These are phyloP conservation scores for Talaromyces wortmannii DNA, from an alignment of 495 filamentous ascomycete species.

Conservation along the genomic window DNA sequence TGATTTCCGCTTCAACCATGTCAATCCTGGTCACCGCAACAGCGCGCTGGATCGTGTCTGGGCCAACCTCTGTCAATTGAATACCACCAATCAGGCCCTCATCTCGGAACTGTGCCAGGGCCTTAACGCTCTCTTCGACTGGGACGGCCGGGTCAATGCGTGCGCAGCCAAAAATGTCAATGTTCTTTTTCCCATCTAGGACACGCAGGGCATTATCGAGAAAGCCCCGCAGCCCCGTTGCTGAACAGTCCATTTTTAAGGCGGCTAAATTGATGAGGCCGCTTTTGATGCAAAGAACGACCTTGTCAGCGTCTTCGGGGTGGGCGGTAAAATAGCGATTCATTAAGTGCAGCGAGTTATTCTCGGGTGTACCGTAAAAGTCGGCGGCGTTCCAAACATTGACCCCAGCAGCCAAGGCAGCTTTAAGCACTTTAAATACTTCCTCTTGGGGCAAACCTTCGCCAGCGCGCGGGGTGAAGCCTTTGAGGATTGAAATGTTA, in stretches of 20 bases:
- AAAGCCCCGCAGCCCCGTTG: conserved; percentile 39
- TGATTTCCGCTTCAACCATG: conserved; percentile 63
- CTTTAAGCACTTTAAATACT: conserved; percentile 54
- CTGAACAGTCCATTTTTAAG: conserved; percentile 35
- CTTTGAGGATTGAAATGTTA: conserved; percentile 16
- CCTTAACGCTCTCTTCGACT: conserved; percentile 40
- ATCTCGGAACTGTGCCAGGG: conserved; percentile 30
- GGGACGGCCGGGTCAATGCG: conserved; percentile 55
- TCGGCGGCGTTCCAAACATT: conserved; percentile 38
- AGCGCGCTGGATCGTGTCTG: conserved; percentile 58
- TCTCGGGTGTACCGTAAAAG: conserved; percentile 26
- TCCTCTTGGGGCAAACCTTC: conserved; percentile 43
- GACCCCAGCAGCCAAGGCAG: conserved; percentile 49
- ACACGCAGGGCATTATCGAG: conserved; percentile 49
- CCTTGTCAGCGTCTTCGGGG: conserved; percentile 59
- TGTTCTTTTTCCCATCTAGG: conserved; percentile 60
- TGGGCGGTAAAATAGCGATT: conserved; percentile 60
- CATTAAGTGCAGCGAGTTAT: conserved; percentile 51
- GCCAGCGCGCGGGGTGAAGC: conserved; percentile 52
- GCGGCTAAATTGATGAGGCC: conserved; percentile 25
- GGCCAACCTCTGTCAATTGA: conserved; percentile 54
- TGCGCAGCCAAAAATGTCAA: conserved; percentile 68
- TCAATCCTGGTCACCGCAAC: conserved; percentile 52
- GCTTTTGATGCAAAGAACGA: conserved; percentile 62
- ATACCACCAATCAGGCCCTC: conserved; percentile 51